A percentile compares a stretch with the other conserved stretches of the same genome.
Evolutionary conservation across 2,329 filamentous ascomycete species (phyloP).

Genomic region (Sclerotinia subarctica): DNA sequence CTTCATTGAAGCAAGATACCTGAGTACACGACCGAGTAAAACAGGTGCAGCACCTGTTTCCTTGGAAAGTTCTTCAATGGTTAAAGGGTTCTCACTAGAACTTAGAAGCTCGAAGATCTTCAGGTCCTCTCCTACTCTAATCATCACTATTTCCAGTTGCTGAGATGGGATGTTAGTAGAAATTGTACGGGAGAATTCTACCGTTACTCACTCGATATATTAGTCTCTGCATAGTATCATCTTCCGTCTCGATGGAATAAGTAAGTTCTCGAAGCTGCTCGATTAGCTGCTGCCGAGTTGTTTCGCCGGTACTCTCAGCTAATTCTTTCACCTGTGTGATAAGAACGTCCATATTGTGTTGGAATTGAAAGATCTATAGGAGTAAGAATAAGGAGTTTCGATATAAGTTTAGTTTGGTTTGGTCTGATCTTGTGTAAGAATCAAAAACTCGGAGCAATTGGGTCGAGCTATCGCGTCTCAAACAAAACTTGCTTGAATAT

Average conservation of each 20-base stretch:
- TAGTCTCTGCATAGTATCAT: constrained; percentile 6
- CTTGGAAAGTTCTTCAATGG: background rate
- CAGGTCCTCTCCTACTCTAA: background rate
- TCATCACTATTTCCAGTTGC: constrained; percentile 4
- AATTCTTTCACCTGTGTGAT: background rate
- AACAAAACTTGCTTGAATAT: background rate
- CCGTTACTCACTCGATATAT: background rate
- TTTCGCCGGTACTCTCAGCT: background rate
- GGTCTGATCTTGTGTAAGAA: background rate
- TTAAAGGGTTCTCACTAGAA: background rate
- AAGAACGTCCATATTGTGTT: background rate
- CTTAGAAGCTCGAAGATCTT: background rate
- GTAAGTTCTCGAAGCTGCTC: background rate
- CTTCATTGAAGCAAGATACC: constrained; percentile 3
- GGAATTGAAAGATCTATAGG: background rate
- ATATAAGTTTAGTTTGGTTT: background rate
- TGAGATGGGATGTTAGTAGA: background rate
- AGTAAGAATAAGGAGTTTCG: background rate
- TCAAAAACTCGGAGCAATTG: background rate
- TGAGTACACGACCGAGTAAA: background rate
- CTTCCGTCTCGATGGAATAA: background rate
- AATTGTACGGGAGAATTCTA: background rate
- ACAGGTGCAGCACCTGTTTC: background rate
- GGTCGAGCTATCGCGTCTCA: background rate
- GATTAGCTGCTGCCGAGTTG: background rate